phyloP scores from a whole-genome alignment of 2,329 filamentous ascomycete genomes.

The Ilyonectria mors-panacis region DNA sequence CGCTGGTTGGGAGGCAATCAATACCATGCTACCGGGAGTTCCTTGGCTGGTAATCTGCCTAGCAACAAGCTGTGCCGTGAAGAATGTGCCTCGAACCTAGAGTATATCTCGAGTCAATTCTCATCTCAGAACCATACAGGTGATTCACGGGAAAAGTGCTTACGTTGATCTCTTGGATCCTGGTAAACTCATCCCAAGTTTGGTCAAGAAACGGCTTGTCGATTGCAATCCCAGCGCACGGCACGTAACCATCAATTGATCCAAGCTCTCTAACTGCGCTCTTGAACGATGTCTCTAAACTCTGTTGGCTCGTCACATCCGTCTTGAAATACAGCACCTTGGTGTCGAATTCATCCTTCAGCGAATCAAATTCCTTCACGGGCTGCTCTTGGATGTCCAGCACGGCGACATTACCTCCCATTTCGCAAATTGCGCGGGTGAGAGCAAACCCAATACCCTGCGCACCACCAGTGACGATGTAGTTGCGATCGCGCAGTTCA shows the following conservation, averaged over 20 bases:
- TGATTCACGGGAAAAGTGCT: constrained; percentile 18
- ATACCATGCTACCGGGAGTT: constrained; percentile 53
- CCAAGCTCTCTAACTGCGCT: constrained; percentile 39
- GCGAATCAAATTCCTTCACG: constrained; percentile 42
- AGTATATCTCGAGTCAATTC: too few species aligned
- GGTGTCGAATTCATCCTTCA: constrained; percentile 35
- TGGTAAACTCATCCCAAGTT: constrained; percentile 56
- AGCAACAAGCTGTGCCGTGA: constrained; percentile 49
- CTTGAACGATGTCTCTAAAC: constrained; percentile 40
- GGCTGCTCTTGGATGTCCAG: constrained; percentile 51
- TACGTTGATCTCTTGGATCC: constrained; percentile 58
- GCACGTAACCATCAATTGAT: constrained; percentile 47
- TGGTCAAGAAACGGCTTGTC: constrained; percentile 60
- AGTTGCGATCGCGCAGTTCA: constrained; percentile 51
- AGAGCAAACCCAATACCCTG: constrained; percentile 56
- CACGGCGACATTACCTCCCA: constrained; percentile 55
- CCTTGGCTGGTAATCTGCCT: not conserved
- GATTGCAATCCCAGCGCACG: constrained; percentile 55
- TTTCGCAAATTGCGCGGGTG: constrained; percentile 53
- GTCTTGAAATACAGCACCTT: constrained; percentile 47
- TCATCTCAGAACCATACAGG: too few species aligned
- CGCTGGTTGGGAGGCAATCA: constrained; percentile 24
- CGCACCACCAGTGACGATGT: constrained; percentile 55
- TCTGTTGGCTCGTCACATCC: constrained; percentile 48
- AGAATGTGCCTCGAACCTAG: constrained; percentile 58